Conservation (phyloP, 805 yeast species). For the Saturnispora besseyi region DNA sequence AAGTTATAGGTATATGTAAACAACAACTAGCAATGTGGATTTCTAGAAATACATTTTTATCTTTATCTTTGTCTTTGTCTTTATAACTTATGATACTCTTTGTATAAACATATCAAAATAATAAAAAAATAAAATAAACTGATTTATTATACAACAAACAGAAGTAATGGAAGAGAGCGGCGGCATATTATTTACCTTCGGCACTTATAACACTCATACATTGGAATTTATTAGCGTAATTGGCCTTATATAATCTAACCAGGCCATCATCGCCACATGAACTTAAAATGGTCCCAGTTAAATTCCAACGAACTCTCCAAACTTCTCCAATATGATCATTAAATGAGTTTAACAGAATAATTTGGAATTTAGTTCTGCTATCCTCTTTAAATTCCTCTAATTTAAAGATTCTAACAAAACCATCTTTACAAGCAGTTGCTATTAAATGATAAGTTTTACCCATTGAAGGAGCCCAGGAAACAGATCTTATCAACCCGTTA, state of each 20-base stretch:
- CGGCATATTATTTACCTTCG: slow-evolving; percentile 23
- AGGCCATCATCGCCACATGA: slow-evolving; percentile 95
- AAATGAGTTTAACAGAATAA: slow-evolving; percentile 22
- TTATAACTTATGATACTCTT: no score
- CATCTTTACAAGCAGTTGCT: slow-evolving; percentile 96
- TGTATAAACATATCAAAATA: no score
- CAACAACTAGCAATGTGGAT: slow-evolving; percentile 16
- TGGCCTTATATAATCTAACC: slow-evolving; percentile 84
- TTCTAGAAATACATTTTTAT: slow-evolving; percentile 8
- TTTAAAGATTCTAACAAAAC: slow-evolving; percentile 78
- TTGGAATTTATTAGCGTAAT: slow-evolving; percentile 77
- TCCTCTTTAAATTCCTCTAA: slow-evolving; percentile 36
- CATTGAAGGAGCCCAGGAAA: slow-evolving; percentile 95
- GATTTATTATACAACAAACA: neutral
- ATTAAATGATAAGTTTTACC: slow-evolving; percentile 80
- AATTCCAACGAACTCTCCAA: slow-evolving; percentile 94
- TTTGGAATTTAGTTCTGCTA: slow-evolving; percentile 14
- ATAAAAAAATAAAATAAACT: neutral
- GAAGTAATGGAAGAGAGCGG: neutral
- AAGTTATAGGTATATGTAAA: neutral
- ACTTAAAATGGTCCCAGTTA: slow-evolving; percentile 85
- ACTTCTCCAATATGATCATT: slow-evolving; percentile 44
- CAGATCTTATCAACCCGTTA: slow-evolving; percentile 75
- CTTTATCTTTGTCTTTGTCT: neutral
- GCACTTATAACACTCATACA: slow-evolving; percentile 82